A percentile compares a stretch with the other conserved stretches of the same genome.
phyloP scores from a whole-genome alignment of 2,329 filamentous ascomycete species.

The Neofusicoccum cordaticola region DNA sequence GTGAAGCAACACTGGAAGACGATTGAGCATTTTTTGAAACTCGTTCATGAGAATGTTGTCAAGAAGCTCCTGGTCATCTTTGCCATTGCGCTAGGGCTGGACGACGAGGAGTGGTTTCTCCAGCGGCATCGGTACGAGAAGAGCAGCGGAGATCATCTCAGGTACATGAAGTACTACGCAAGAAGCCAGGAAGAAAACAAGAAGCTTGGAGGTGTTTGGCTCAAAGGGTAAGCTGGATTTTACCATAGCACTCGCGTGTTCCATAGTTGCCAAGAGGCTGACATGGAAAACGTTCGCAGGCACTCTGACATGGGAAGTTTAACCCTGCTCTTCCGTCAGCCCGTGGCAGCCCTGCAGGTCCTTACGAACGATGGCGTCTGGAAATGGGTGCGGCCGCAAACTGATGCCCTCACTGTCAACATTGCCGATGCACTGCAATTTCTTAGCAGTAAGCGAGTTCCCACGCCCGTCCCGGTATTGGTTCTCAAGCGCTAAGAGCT shows the following conservation, averaged over 20 bases:
- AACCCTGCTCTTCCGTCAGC: slow-evolving; percentile 43
- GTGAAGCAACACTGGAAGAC: slow-evolving; percentile 17
- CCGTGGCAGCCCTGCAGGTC: slow-evolving; percentile 40
- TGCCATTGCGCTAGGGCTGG: neutral
- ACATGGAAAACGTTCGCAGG: slow-evolving; percentile 21
- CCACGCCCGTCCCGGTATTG: no score
- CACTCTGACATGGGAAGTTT: slow-evolving; percentile 44
- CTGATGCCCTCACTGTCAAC: slow-evolving; percentile 27
- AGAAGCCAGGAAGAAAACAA: neutral
- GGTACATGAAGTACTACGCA: neutral
- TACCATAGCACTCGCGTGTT: no score
- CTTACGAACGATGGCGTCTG: slow-evolving; percentile 24
- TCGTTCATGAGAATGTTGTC: neutral
- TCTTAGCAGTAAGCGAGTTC: neutral
- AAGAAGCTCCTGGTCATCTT: neutral
- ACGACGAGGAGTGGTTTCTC: neutral
- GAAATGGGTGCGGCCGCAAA: slow-evolving; percentile 27
- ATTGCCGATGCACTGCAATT: slow-evolving; percentile 18
- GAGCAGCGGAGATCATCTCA: neutral
- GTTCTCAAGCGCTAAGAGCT: no score
- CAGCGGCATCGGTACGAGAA: neutral
- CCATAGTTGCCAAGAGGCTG: neutral
- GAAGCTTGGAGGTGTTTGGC: neutral
- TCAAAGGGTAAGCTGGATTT: neutral
- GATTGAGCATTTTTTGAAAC: slow-evolving; percentile 27